Evolutionary conservation across 1,139 yeast species (phyloP), one percentile per base, ranked within the genome.

Genomic region (Eremothecium cymbalariae): DNA sequence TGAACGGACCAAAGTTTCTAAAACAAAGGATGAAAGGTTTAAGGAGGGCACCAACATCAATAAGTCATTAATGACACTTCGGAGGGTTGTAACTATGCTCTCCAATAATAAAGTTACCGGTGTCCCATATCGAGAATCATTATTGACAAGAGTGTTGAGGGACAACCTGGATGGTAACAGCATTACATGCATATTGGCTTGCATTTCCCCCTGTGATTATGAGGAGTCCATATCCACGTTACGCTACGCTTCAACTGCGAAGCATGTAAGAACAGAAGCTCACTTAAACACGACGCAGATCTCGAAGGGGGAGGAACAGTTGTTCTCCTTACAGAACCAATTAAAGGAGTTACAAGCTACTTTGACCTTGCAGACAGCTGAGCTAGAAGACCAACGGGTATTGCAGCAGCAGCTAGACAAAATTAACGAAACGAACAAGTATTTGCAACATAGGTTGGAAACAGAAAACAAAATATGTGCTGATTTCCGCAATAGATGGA

Each of bases 101-200:
- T 53, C 55, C 20, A 38, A 32, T 18, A 35, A 36, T 9, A 42
- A 38, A 35, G 73, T 69, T 38, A 50, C 70, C 8, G 25, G 25
- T 8, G 25, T 23, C 7, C 77, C 77, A 1, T 72, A 65, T 50
- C 53, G 77, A 38, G 70, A 70, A 48, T 64, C 75, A 27, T 65
- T 57, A 53, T 63, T 86, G 46, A 86, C 96, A 0, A 81, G 81
- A 53, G 62, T 85, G 9, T 63, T 86, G 39, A 88, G 84, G 48
- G 76, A 83, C 50, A 83, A 94, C 32, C 64, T 86, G 23, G 79
- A 85, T 3, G 95, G 94, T 0, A 70, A 72, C 39, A 80, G 94
- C 1, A 86, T 85, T 53, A 84, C 95, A 0, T 65, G 86, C 39
- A 83, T 86, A 94, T 77, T 86, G 64, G 95, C 84, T 9, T 85